Evolutionary conservation across 768 basidiomycete genomes (phyloP), one percentile per base, ranked within the genome.

Genomic region (Pholiota microspora): DNA sequence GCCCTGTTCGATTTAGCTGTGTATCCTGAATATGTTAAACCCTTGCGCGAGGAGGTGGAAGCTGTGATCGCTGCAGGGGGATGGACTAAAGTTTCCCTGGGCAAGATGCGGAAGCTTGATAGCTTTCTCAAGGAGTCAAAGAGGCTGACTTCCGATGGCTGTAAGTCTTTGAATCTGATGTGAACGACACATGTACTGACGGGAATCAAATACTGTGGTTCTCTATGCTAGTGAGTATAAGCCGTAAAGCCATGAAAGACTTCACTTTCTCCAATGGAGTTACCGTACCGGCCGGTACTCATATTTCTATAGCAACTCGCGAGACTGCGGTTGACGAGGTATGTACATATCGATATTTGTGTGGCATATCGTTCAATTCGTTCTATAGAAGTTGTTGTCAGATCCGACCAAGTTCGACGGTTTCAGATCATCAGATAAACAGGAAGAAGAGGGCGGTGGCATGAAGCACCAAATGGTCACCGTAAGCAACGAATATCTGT

Each of bases 101-200:
- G 67, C 5, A 70, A 69, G 49, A 73, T 80, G 75, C 61, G 59
- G 38, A 74, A 69, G 53, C 53, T 79, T 5, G 81, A 82, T 56
- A 81, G 80, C 56, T 79, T 82, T 59, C 50, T 82, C 7, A 74
- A 71, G 46, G 80, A 81, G n/a, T n/a, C n/a, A n/a, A n/a, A n/a
- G n/a, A n/a, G n/a, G n/a, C n/a, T n/a, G n/a, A n/a, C n/a, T n/a
- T n/a, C n/a, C n/a, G n/a, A n/a, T n/a, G n/a, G n/a, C n/a, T n/a
- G n/a, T n/a, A n/a, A 58, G 64, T 71, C 4, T 67, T 70, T 52
- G 60, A 77, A 6, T 47, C 71, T 27, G 64, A 62, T 31, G 72
- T 69, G 7, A 57, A 74, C 18, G 56, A 62, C 28, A 54, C 63
- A 7, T 28, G 69, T 69, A 49, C 12, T 31, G 7, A 12, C 29